Evolutionary conservation across 352 stramenopile genomes (phyloP).

Genomic region (Elongisporangium undulatum): DNA sequence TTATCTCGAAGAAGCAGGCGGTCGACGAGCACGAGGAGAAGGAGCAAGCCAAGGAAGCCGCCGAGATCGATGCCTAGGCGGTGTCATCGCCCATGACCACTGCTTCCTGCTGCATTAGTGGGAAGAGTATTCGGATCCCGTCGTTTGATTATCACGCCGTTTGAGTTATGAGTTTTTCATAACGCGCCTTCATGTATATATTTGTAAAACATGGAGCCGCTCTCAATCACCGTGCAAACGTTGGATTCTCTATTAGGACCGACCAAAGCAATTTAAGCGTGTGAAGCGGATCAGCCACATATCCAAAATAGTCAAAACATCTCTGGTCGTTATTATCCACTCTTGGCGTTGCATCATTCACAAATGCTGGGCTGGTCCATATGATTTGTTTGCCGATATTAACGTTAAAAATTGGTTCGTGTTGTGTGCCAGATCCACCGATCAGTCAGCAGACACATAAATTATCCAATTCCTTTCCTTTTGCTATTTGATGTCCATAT

Average conservation of each 20-base stretch:
- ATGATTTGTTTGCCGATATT: no score
- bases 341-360: no score
- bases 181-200: neutral
- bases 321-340: no score
- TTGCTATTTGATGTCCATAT: no score
- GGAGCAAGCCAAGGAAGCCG: slow-evolving; percentile 5
- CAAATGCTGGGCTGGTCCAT: no score
- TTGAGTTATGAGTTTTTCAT: neutral
- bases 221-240: neutral
- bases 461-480: no score
- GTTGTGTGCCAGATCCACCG: no score
- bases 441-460: no score
- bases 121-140: neutral
- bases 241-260: neutral
- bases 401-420: no score
- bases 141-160: neutral
- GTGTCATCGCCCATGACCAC: neutral
- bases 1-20: neutral
- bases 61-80: neutral
- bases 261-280: no score
- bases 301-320: no score
- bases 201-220: neutral
- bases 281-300: no score
- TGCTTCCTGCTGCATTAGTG: neutral
- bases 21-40: slow-evolving; percentile 7